Evolutionary conservation across 2,329 filamentous ascomycete genomes (phyloP), one percentile per base, ranked within the genome.

Genomic region (Verticillium albo-atrum): DNA sequence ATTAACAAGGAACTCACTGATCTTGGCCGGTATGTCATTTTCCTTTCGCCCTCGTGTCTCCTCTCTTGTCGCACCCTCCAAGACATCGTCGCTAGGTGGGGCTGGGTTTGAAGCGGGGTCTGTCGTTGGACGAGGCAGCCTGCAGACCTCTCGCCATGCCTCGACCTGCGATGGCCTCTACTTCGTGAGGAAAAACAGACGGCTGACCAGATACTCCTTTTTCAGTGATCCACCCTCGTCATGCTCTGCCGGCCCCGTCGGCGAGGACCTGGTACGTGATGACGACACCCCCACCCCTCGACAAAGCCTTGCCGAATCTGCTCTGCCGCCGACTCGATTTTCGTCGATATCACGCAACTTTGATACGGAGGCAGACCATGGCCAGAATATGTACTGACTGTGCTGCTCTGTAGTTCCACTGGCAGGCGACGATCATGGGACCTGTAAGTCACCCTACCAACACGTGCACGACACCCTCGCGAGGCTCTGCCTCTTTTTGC

Each of bases 361-460:
- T 12, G 17, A 28, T 32, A 20, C 17, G 26, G 14, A 23, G 9
- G 59, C 51, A 17, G 1, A 20, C n/a, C 17, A 3, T 28, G 4
- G 3, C 3, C 9, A 4, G 52, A 6, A 56, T 2, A 50, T 58
- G 25, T 51, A 53, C 59, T 57, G 55, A 61, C 64, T 62, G 61
- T 47, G 20, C n/a, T 47, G 20, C 42, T 25, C 20, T 12, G 70
- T 70, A 99, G 94, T 99, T 99, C 76, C 95, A 98, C 88, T 99
- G 95, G 95, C 95, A 99, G 89, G 95, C 95, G 72, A 99, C 95
- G 57, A 99, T 99, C 77, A 99, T 99, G 95, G 95, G 95, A 79
- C 95, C 95, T 76, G 92, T 96, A 88, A 87, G 91, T 87, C 68
- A 61, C 28, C 28, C 27, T 4, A 47, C 26, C 20, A 25, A 26